phyloP scores from a whole-genome alignment of 768 basidiomycete species.

The Suillus bovinus region DNA sequence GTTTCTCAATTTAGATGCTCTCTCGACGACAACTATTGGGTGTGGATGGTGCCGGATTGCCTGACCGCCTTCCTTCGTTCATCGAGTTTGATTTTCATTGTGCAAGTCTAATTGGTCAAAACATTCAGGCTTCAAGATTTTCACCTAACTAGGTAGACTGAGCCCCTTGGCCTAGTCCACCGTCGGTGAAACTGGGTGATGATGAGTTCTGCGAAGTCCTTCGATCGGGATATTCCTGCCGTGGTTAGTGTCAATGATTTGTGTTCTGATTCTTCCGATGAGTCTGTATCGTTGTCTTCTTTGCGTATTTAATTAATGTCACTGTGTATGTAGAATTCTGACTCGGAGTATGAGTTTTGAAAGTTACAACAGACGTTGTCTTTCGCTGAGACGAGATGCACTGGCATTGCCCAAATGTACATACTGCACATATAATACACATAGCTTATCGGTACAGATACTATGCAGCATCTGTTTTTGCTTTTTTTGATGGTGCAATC shows the following conservation, averaged over 20 bases:
- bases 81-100: too few relatives aligned
- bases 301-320: too few relatives aligned
- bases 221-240: neutral
- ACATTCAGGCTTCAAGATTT: too few relatives aligned
- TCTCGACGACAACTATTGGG: too few relatives aligned
- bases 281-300: neutral
- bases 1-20: too few relatives aligned
- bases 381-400: neutral
- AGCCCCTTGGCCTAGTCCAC: too few relatives aligned
- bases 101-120: too few relatives aligned
- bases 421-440: neutral
- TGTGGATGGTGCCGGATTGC: too few relatives aligned
- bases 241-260: neutral
- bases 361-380: neutral
- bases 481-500: slow-evolving; percentile 41
- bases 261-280: neutral
- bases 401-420: slow-evolving; percentile 16
- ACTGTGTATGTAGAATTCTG: neutral
- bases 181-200: too few relatives aligned
- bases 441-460: neutral
- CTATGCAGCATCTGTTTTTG: slow-evolving; percentile 38
- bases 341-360: neutral
- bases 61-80: too few relatives aligned
- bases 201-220: too few relatives aligned
- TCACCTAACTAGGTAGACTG: too few relatives aligned